Conservation (phyloP, 129 eudicot genomes). For the Helichrysum umbraculigerum region DNA sequence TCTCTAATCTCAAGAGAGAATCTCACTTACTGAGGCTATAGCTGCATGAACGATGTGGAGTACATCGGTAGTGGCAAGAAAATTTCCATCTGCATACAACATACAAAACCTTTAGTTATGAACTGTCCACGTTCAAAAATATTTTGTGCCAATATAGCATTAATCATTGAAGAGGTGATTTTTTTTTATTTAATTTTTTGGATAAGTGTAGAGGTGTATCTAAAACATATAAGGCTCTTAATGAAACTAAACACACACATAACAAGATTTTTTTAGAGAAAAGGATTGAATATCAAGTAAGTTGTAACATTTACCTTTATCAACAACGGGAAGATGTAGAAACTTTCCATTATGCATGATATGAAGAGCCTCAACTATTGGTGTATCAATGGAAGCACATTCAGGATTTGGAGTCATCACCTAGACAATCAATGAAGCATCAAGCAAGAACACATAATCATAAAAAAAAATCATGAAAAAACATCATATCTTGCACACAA, state of each 20-base stretch:
- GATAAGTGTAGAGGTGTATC: background rate
- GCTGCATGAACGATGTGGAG: slow-evolving; percentile 94
- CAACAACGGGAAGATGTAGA: slow-evolving; percentile 94
- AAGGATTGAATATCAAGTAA: background rate
- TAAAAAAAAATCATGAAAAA: background rate
- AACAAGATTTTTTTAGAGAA: background rate
- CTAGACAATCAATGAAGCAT: slow-evolving; percentile 38
- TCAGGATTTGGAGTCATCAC: slow-evolving; percentile 99
- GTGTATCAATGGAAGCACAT: slow-evolving; percentile 87
- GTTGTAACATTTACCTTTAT: slow-evolving; percentile 57
- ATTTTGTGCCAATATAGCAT: background rate
- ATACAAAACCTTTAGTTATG: slow-evolving; percentile 19
- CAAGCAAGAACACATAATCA: background rate
- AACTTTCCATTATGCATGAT: slow-evolving; percentile 93
- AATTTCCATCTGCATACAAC: slow-evolving; percentile 65
- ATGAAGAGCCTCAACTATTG: slow-evolving; percentile 94
- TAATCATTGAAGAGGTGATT: background rate
- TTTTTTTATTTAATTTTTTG: background rate
- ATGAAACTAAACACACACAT: background rate
- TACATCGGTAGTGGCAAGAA: slow-evolving; percentile 86
- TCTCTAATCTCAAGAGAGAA: slow-evolving; percentile 14
- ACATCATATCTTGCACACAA: background rate
- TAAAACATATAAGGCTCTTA: background rate
- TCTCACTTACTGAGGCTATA: slow-evolving; percentile 78
- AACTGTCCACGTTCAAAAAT: background rate